phyloP scores from a whole-genome alignment of 257 asterid genomes.

The Salvia splendens region DNA sequence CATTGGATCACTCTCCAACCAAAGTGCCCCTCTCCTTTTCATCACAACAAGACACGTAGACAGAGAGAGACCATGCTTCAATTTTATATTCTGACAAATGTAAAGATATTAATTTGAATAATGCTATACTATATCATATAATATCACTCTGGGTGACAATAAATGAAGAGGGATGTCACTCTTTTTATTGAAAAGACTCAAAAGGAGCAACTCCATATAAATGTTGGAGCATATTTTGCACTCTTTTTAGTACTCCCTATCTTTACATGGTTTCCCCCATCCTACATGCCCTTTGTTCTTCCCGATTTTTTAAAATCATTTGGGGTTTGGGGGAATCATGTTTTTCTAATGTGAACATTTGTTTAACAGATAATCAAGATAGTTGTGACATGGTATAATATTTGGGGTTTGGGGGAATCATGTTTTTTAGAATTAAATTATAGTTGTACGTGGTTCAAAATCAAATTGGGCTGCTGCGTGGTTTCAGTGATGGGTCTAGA shows the following conservation, averaged over 20 bases:
- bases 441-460: slow-evolving; percentile 28
- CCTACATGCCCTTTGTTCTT: slow-evolving; percentile 44
- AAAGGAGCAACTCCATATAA: slow-evolving; percentile 36
- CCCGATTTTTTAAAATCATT: background rate
- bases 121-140: background rate
- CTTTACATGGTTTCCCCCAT: slow-evolving; percentile 45
- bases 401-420: slow-evolving; percentile 1
- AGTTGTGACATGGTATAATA: slow-evolving; percentile 27
- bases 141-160: background rate
- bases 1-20: slow-evolving; percentile 47
- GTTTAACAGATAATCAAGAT: slow-evolving; percentile 9
- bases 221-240: slow-evolving; percentile 26
- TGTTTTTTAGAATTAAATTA: slow-evolving; percentile 15
- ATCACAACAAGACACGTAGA: slow-evolving; percentile 14
- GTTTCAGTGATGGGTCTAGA: slow-evolving; percentile 14
- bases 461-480: slow-evolving; percentile 25
- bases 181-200: slow-evolving; percentile 31
- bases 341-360: slow-evolving; percentile 23
- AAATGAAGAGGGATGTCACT: slow-evolving; percentile 21
- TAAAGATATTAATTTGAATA: background rate
- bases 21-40: slow-evolving; percentile 35
- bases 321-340: slow-evolving; percentile 13
- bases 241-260: slow-evolving; percentile 27
- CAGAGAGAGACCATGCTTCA: background rate
- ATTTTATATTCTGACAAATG: background rate